phyloP scores from a whole-genome alignment of 768 basidiomycete species.

The Naganishia friedmannii region DNA sequence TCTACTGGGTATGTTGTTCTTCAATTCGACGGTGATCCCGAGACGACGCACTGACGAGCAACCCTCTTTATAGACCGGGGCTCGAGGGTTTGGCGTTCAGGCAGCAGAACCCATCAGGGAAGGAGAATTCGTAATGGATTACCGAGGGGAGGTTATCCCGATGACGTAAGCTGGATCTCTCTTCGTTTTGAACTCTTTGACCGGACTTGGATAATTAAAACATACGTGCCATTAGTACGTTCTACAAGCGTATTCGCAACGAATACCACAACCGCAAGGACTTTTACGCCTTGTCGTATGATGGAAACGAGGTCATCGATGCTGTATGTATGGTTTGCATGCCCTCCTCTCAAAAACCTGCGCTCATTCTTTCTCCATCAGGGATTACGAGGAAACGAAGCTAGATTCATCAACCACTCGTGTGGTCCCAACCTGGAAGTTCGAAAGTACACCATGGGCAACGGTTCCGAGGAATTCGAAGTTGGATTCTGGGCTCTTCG shows the following conservation, averaged over 20 bases:
- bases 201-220: background rate
- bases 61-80: slow-evolving; percentile 41
- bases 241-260: slow-evolving; percentile 44
- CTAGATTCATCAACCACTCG: slow-evolving; percentile 54
- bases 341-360: background rate
- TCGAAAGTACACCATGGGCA: slow-evolving; percentile 49
- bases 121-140: slow-evolving; percentile 53
- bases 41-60: too few relatives aligned
- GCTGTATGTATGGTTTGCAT: slow-evolving; percentile 39
- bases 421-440: slow-evolving; percentile 53
- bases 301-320: slow-evolving; percentile 53
- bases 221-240: slow-evolving; percentile 34
- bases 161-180: slow-evolving; percentile 41
- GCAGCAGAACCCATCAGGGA: slow-evolving; percentile 45
- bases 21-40: too few relatives aligned
- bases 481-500: slow-evolving; percentile 53
- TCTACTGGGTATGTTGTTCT: slow-evolving; percentile 34
- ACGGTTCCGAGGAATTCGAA: slow-evolving; percentile 52
- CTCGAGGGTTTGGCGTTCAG: slow-evolving; percentile 52
- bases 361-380: slow-evolving; percentile 7
- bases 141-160: slow-evolving; percentile 51
- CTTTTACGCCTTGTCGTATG: slow-evolving; percentile 54
- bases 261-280: slow-evolving; percentile 46
- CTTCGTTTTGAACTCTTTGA: slow-evolving; percentile 11
- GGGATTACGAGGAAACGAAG: slow-evolving; percentile 52